Evolutionary conservation across 164 flowering plant species (phyloP).

Genomic region (Warburgia ugandensis): DNA sequence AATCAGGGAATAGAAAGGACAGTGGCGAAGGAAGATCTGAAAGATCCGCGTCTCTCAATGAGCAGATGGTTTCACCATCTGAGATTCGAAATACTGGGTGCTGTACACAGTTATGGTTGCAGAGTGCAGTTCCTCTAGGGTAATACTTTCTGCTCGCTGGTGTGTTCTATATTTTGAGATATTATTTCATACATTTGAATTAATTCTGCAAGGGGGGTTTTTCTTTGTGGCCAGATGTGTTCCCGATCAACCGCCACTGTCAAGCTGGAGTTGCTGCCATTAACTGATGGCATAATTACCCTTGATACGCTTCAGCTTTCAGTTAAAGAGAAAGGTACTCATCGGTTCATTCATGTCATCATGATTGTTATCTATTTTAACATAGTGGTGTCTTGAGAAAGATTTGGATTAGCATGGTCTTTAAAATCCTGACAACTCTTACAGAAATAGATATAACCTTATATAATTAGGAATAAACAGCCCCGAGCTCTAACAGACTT

Average conservation of each 20-base stretch:
- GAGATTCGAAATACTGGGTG: constrained; percentile 71
- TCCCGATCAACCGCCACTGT: constrained; percentile 88
- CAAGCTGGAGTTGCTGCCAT: constrained; percentile 89
- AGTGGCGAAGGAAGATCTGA: constrained; percentile 22
- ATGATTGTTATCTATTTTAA: too few relatives aligned
- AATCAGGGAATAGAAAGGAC: constrained; percentile 30
- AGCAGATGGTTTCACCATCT: constrained; percentile 32
- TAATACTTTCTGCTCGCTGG: constrained; percentile 23
- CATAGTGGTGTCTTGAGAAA: neutral
- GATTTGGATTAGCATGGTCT: too few relatives aligned
- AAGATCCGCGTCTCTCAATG: constrained; percentile 31
- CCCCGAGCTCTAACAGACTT: too few relatives aligned
- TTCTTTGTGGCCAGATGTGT: constrained; percentile 80
- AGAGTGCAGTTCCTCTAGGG: constrained; percentile 98
- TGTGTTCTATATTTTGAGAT: neutral
- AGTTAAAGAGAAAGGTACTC: constrained; percentile 61
- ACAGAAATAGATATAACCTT: too few relatives aligned
- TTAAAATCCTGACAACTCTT: too few relatives aligned
- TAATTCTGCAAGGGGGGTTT: too few relatives aligned
- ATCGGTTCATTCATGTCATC: too few relatives aligned
- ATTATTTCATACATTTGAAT: too few relatives aligned
- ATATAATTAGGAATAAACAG: too few relatives aligned
- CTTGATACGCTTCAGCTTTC: constrained; percentile 51
- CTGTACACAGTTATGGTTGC: constrained; percentile 92
- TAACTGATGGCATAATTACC: constrained; percentile 95